A percentile compares a stretch with the other conserved stretches of the same genome.
phyloP scores from a whole-genome alignment of 371 early-diverging fungal genomes.

The Synchytrium microbalum region DNA sequence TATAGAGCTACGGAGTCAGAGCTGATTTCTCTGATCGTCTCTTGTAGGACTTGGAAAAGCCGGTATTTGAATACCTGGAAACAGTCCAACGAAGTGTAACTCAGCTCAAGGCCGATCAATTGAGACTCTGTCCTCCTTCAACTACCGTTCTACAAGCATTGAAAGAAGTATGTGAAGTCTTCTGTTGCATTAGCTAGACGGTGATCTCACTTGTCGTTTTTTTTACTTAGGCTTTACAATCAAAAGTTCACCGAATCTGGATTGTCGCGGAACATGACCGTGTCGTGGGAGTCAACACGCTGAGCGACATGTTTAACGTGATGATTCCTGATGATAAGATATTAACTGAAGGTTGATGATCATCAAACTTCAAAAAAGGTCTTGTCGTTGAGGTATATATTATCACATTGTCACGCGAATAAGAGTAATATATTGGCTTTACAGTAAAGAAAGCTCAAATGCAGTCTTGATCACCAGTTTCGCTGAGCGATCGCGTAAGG shows the following conservation, averaged over 20 bases:
- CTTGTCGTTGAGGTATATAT: no score
- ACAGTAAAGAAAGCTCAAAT: no score
- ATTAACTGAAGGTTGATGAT: neutral
- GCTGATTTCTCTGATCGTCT: no score
- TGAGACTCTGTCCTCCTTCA: conserved; percentile 8
- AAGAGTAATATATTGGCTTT: no score
- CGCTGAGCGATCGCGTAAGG: no score
- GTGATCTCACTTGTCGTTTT: neutral
- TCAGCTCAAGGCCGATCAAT: conserved; percentile 12
- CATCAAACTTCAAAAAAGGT: no score
- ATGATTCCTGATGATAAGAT: conserved; percentile 17
- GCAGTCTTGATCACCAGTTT: no score
- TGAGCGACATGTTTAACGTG: conserved; percentile 25
- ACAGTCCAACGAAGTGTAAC: conserved; percentile 11
- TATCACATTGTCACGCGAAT: no score
- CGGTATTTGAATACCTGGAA: conserved; percentile 34
- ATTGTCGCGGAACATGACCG: conserved; percentile 25
- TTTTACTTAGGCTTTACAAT: conserved; percentile 12
- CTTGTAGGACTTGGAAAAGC: no score
- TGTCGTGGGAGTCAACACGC: conserved; percentile 30
- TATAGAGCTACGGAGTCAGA: no score
- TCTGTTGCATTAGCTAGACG: no score
- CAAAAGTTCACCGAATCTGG: conserved; percentile 36
- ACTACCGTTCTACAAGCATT: conserved; percentile 1
- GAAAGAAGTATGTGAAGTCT: conserved; percentile 2